A percentile compares a stretch with the other conserved stretches of the same genome.
These are phyloP conservation scores for Lecanicillium sp. DNA, from an alignment of 2,329 filamentous ascomycete genomes.

Conservation along the genomic window DNA sequence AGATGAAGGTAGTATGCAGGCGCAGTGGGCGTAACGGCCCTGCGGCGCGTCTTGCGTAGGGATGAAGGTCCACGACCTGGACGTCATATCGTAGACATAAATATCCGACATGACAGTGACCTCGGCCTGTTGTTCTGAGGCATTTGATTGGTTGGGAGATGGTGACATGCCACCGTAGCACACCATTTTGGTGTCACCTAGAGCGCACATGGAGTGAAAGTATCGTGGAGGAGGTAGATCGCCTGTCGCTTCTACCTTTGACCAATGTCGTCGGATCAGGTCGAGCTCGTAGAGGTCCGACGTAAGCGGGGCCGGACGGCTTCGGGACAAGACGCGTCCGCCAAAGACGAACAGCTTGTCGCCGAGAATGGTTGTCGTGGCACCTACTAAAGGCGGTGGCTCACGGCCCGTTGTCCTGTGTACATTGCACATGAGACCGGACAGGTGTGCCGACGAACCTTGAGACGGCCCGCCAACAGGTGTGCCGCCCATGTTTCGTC, in stretches of 20 bases:
- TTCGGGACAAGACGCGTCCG: slow-evolving; percentile 77
- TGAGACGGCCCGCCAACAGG: slow-evolving; percentile 35
- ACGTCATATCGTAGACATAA: slow-evolving; percentile 84
- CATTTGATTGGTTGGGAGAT: slow-evolving; percentile 42
- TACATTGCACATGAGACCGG: slow-evolving; percentile 63
- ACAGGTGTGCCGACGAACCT: slow-evolving; percentile 49
- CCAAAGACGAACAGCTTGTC: slow-evolving; percentile 98
- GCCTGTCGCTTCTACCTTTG: slow-evolving; percentile 74
- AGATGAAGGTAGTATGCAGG: slow-evolving; percentile 81
- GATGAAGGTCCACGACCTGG: slow-evolving; percentile 78
- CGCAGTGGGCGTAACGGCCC: slow-evolving; percentile 93
- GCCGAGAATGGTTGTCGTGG: slow-evolving; percentile 88
- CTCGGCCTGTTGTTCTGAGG: slow-evolving; percentile 60
- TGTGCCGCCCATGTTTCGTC: slow-evolving; percentile 11
- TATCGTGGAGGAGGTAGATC: slow-evolving; percentile 88
- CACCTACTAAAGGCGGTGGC: slow-evolving; percentile 84
- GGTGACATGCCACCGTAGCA: slow-evolving; percentile 99
- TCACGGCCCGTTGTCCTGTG: slow-evolving; percentile 83
- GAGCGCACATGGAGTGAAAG: slow-evolving; percentile 90
- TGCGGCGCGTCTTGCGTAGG: slow-evolving; percentile 76
- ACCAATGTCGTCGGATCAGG: slow-evolving; percentile 86
- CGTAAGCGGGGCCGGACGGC: slow-evolving; percentile 70
- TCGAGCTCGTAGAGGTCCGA: slow-evolving; percentile 92
- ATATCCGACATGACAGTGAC: slow-evolving; percentile 98
- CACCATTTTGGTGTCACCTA: slow-evolving; percentile 93